phyloP scores from a whole-genome alignment of 208 protist species.

The Trypanosoma congolense region DNA sequence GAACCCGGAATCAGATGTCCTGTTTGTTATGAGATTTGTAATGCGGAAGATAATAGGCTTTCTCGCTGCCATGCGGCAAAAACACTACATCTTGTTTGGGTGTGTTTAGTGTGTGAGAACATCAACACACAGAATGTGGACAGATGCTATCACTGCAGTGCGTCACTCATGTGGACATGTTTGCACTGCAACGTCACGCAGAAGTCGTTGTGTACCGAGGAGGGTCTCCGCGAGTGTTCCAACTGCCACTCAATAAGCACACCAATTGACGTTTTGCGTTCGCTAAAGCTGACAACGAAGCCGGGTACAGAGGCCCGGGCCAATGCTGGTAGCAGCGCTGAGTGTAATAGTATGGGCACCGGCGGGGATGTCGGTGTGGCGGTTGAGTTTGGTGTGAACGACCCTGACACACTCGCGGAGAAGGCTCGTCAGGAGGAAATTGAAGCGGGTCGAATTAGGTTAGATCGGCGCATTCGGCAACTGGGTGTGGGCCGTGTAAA shows the following conservation, averaged over 20 bases:
- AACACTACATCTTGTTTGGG: slow-evolving; percentile 53
- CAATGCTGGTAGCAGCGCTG: slow-evolving; percentile 11
- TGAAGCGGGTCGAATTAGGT: slow-evolving; percentile 31
- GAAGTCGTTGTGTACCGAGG: slow-evolving; percentile 23
- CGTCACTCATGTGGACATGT: slow-evolving; percentile 59
- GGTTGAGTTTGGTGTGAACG: slow-evolving; percentile 72
- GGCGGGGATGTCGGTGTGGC: slow-evolving; percentile 25
- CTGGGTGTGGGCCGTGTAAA: slow-evolving; percentile 35
- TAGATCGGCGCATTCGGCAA: slow-evolving; percentile 34
- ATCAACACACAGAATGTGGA: slow-evolving; percentile 67
- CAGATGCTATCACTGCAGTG: slow-evolving; percentile 32
- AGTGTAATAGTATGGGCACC: no score
- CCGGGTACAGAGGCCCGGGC: not conserved
- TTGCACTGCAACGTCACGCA: slow-evolving; percentile 57
- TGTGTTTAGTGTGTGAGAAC: slow-evolving; percentile 40
- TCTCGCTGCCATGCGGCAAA: slow-evolving; percentile 32
- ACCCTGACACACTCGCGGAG: slow-evolving; percentile 58
- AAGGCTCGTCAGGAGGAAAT: slow-evolving; percentile 50
- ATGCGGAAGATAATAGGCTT: not conserved
- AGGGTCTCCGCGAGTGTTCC: slow-evolving; percentile 59
- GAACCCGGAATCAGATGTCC: slow-evolving; percentile 31
- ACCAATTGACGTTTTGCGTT: slow-evolving; percentile 46
- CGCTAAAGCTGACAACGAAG: not conserved
- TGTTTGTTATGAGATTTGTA: slow-evolving; percentile 16
- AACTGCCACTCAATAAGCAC: slow-evolving; percentile 66